These are phyloP conservation scores for Candida caryicola DNA, from an alignment of 805 yeast genomes.

Conservation along the genomic window DNA sequence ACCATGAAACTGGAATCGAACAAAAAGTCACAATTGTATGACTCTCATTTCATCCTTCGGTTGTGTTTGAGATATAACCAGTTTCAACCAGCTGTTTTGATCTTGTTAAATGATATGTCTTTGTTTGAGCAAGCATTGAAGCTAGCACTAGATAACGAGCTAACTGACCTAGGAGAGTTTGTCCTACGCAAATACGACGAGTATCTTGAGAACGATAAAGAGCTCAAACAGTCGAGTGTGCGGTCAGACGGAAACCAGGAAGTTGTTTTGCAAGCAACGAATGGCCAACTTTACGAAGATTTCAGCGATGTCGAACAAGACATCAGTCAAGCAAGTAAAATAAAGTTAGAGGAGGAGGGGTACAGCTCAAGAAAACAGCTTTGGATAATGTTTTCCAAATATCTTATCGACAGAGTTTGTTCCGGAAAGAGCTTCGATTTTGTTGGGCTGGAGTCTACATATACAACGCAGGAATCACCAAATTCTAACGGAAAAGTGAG, in stretches of 20 bases:
- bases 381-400: conserved; percentile 67
- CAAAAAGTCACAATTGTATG: conserved; percentile 38
- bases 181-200: conserved; percentile 35
- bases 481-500: neutral
- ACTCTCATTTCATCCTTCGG: conserved; percentile 72
- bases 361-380: conserved; percentile 56
- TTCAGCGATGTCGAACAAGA: conserved; percentile 38
- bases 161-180: conserved; percentile 51
- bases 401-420: conserved; percentile 39
- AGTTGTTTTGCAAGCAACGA: neutral
- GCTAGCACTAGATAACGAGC: conserved; percentile 61
- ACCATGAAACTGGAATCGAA: conserved; percentile 18
- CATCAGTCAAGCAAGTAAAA: conserved; percentile 27
- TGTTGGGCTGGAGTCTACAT: neutral
- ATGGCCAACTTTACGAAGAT: neutral
- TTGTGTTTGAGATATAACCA: conserved; percentile 61
- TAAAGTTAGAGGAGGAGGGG: conserved; percentile 33
- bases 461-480: neutral
- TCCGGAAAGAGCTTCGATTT: conserved; percentile 9
- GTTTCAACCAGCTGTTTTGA: conserved; percentile 63
- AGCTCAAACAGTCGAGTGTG: conserved; percentile 4
- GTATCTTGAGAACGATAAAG: conserved; percentile 12
- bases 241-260: conserved; percentile 1
- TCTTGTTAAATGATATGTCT: conserved; percentile 62
- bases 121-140: conserved; percentile 78